Percentiles rank a stretch among this genome's conserved stretches.
These are phyloP conservation scores for Epichloe elymi DNA, from an alignment of 2,329 filamentous ascomycete genomes.

Conservation along the genomic window DNA sequence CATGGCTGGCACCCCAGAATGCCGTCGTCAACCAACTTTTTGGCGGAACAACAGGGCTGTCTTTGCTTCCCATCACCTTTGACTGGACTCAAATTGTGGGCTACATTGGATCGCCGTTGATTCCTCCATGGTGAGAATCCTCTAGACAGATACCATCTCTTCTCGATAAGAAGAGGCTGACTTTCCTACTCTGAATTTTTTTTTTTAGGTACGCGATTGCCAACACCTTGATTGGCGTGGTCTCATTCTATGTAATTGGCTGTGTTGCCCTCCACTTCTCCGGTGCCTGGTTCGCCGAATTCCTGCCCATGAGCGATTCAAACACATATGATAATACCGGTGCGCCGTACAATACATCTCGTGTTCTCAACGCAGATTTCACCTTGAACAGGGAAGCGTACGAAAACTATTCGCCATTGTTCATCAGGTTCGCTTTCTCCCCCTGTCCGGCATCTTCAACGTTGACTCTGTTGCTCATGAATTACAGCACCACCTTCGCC, in stretches of 20 bases:
- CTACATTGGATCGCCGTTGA: slow-evolving; percentile 53
- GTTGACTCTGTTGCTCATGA: neutral
- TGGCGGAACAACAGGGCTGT: slow-evolving; percentile 54
- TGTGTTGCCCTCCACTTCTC: slow-evolving; percentile 50
- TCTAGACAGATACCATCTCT: no score
- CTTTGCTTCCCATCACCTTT: slow-evolving; percentile 58
- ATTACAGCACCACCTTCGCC: slow-evolving; percentile 52
- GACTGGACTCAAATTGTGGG: slow-evolving; percentile 65
- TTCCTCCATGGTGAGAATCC: slow-evolving; percentile 47
- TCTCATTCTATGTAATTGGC: slow-evolving; percentile 50
- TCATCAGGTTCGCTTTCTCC: slow-evolving; percentile 33
- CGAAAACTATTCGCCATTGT: slow-evolving; percentile 52
- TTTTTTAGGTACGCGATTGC: slow-evolving; percentile 51
- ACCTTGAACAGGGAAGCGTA: slow-evolving; percentile 53
- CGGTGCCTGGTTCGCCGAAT: slow-evolving; percentile 50
- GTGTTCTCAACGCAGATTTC: slow-evolving; percentile 47
- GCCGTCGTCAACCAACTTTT: slow-evolving; percentile 60
- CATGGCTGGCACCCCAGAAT: slow-evolving; percentile 59
- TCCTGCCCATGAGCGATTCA: slow-evolving; percentile 56
- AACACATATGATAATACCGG: slow-evolving; percentile 61
- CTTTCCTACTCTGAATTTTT: neutral
- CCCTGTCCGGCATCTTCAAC: neutral
- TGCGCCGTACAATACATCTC: slow-evolving; percentile 46
- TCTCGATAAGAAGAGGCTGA: no score
- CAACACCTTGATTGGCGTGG: slow-evolving; percentile 56